Base-by-base conservation (phyloP, 1,284 basidiomycete species). In the Cutaneotrichosporon sp. region DNA sequence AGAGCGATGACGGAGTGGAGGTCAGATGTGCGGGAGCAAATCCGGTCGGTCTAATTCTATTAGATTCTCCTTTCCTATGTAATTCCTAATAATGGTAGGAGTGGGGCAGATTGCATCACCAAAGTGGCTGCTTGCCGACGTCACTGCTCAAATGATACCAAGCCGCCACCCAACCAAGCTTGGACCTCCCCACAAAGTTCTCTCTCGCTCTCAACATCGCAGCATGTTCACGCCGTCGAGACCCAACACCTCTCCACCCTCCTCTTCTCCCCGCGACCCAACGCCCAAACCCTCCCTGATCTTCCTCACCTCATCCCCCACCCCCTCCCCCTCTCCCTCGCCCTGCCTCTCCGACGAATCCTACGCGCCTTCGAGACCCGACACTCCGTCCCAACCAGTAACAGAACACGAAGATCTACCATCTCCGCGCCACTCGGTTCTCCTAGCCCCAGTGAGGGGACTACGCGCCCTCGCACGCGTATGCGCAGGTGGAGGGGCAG, bases 381-480 rank as follows among this genome's bases (percentile, higher is more conserved):
- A 13, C 22, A 26, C 22, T 18, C 31, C 51, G 11, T 47, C 57
- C 14, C 7, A 30, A 7, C 31, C 57, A 4, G 26, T 18, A 7
- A 30, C 40, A 18, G 38, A 46, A 36, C 40, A 42, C 56, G 40
- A 55, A 8, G 38, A 55, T 18, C 26, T 31, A 21, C 34, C 14
- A 26, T 30, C 34, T 11, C 42, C 42, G 9, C 49, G 49, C 22
- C 49, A 21, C 8, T 34, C 31, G 14, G 52, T 38, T 1, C 30
- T 56, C 21, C 55, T 56, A 10, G 55, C 55, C 36, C 49, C 32
- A 21, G 61, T 49, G 47, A 56, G 31, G 7, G 36, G 40, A 3
- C 62, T 66, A 26, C 51, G 53, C 36, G 59, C 62, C 8, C 53
- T 66, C 18, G 65, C 62, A 5, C 55, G 65, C 16, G 59, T 67